Evolutionary conservation across 2,329 filamentous ascomycete species (phyloP).

Genomic region (Aspergillus proliferans): DNA sequence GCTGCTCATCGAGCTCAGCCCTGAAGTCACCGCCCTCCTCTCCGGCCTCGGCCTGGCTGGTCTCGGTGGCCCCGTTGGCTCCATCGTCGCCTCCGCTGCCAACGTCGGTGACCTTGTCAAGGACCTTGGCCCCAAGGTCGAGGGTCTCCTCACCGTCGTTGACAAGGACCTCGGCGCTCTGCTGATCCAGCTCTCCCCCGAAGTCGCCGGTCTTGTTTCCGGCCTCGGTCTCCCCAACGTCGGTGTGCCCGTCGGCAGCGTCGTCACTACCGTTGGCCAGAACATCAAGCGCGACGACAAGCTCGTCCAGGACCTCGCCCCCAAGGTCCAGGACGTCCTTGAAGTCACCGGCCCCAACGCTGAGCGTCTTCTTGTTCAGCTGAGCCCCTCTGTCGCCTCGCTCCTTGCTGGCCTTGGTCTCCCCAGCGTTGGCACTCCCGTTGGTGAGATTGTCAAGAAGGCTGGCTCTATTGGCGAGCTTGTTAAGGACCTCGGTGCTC

Average conservation of each 20-base stretch:
- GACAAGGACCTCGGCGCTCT: slow-evolving; percentile 16
- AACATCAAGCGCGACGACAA: slow-evolving; percentile 3
- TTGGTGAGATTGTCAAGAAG: slow-evolving; percentile 21
- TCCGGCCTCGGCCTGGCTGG: slow-evolving; percentile 20
- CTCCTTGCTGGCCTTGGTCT: slow-evolving; percentile 25
- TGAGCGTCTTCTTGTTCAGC: slow-evolving; percentile 26
- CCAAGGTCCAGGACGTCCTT: slow-evolving; percentile 19
- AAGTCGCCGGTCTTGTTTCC: slow-evolving; percentile 15
- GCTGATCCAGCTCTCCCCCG: slow-evolving; percentile 17
- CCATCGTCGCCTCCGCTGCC: slow-evolving; percentile 20
- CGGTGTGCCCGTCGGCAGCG: slow-evolving; percentile 20
- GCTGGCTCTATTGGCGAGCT: slow-evolving; percentile 22
- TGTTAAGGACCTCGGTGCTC: slow-evolving; percentile 15
- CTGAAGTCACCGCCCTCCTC: slow-evolving; percentile 22
- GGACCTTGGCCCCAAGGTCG: slow-evolving; percentile 13
- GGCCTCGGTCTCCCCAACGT: slow-evolving; percentile 21
- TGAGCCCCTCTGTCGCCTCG: slow-evolving; percentile 22
- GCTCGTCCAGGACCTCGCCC: not conserved
- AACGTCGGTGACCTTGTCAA: slow-evolving; percentile 22
- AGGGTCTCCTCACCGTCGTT: slow-evolving; percentile 16
- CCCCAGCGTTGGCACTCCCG: slow-evolving; percentile 16
- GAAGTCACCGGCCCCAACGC: slow-evolving; percentile 23
- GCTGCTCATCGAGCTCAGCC: slow-evolving; percentile 28
- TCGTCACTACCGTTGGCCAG: slow-evolving; percentile 17
- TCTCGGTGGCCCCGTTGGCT: slow-evolving; percentile 20